Base-by-base conservation (phyloP, 495 filamentous ascomycete species). In the Penicillium fimorum region DNA sequence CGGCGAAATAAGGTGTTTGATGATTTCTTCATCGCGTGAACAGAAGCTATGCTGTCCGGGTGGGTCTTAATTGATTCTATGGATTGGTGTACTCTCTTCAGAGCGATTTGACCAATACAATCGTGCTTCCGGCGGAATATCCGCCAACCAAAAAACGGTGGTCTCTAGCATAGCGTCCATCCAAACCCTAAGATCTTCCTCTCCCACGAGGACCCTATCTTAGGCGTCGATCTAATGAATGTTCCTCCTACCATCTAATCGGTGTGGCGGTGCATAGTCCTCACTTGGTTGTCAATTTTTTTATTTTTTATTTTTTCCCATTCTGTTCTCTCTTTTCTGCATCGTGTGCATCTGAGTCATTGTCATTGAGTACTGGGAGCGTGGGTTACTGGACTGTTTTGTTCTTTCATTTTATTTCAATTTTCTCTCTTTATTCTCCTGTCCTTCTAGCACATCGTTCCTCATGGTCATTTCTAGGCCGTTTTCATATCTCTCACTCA, bases 331-430 rank as follows among this genome's bases (percentile, higher is more conserved):
- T 66, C 59, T 59, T 59, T 66, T 56, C 58, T 60, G 58, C 63
- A 56, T 69, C 35, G 32, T 24, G 55, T 57, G 64, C 66, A 69
- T 69, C 53, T 59, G 59, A 64, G 56, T 66, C 62, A 65, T 63
- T 68, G 62, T 66, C 66, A 69, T 69, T 47, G 55, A 67, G 49
- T 67, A 66, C 58, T 66, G 59, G 66, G 61, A 69, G 66, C 66
- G 66, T 66, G 61, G 63, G 61, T 64, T 59, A 62, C 53, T 67
- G 63, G 60, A 48, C 56, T 54, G 54, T 59, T 64, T 56, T 54
- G 54, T 59, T 64, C 46, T 56, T 45, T 51, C 53, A 45, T 47
- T 60, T 59, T 37, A 27, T 56, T 27, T 43, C 32, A 8, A 30
- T 50, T 59, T 18, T 42, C 29, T 59, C 46, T 46, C 54, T 53